Percentiles rank a stretch among this genome's conserved stretches.
Evolutionary conservation across 208 protist species (phyloP).

Genomic region (Acanthamoeba healyi): DNA sequence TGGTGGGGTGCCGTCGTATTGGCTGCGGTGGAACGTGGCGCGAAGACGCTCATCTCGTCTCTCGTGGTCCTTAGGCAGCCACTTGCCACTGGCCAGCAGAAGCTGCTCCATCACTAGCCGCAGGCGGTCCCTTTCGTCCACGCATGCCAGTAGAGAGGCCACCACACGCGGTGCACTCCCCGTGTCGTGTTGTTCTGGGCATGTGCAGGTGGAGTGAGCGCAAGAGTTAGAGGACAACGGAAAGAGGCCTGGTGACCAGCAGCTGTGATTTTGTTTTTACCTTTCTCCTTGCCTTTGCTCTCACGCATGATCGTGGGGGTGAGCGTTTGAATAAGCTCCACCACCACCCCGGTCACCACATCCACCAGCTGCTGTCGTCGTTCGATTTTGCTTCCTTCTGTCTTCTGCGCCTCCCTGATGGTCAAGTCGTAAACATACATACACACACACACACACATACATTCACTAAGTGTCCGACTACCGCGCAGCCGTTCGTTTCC

Average conservation of each 20-base stretch:
- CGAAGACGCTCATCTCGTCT: neutral
- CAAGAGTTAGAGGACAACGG: too few relatives aligned
- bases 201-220: too few relatives aligned
- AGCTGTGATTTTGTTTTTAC: neutral
- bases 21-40: neutral
- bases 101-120: slow-evolving; percentile 62
- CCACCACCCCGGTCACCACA: slow-evolving; percentile 33
- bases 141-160: neutral
- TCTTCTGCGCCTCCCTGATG: slow-evolving; percentile 28
- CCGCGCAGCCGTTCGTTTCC: too few relatives aligned
- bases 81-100: neutral
- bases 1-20: too few relatives aligned
- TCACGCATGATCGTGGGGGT: neutral
- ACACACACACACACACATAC: too few relatives aligned
- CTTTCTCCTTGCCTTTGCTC: slow-evolving; percentile 31
- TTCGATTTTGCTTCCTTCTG: neutral
- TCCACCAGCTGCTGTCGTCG: slow-evolving; percentile 31
- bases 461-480: too few relatives aligned
- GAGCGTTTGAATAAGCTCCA: slow-evolving; percentile 23
- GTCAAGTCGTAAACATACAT: too few relatives aligned
- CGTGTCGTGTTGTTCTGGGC: too few relatives aligned
- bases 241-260: neutral
- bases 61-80: slow-evolving; percentile 9
- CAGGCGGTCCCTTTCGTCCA: neutral
- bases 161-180: neutral